Percentiles rank a stretch among this genome's conserved stretches.
Conservation (phyloP, 805 yeast species). For the Nakazawaea sp. region DNA sequence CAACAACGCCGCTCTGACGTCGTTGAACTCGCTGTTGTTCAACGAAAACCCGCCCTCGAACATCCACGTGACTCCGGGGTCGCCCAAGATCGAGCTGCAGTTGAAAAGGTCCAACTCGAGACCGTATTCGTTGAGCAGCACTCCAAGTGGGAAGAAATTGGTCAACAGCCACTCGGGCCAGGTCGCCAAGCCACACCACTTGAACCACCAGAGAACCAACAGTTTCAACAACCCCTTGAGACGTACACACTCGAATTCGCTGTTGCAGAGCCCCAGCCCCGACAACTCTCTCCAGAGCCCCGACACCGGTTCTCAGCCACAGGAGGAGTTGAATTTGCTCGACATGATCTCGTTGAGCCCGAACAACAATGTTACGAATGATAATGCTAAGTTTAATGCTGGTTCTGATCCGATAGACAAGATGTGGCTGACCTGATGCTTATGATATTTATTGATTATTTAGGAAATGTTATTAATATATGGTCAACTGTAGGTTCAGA, state of each 20-base stretch:
- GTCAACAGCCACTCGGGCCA: conserved; percentile 8
- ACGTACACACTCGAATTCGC: not conserved
- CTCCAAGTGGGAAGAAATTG: conserved; percentile 6
- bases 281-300: conserved; percentile 6
- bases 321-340: conserved; percentile 9
- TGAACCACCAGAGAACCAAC: conserved; percentile 5
- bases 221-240: conserved; percentile 3
- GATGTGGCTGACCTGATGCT: too few species aligned
- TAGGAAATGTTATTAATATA: too few species aligned
- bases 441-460: too few species aligned
- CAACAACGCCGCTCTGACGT: not conserved
- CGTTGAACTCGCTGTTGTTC: conserved; percentile 3
- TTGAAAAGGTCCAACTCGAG: conserved; percentile 8
- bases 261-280: conserved; percentile 1
- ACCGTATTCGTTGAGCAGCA: conserved; percentile 6
- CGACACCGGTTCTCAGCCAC: not conserved
- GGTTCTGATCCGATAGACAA: too few species aligned
- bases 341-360: conserved; percentile 10
- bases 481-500: too few species aligned
- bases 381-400: not conserved
- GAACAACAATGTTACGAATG: not conserved
- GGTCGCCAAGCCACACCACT: conserved; percentile 8
- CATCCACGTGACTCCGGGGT: conserved; percentile 2
- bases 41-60: conserved; percentile 10
- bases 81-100: conserved; percentile 6